Conservation (phyloP, 2,329 filamentous ascomycete species). For the Aureobasidium melanogenum region DNA sequence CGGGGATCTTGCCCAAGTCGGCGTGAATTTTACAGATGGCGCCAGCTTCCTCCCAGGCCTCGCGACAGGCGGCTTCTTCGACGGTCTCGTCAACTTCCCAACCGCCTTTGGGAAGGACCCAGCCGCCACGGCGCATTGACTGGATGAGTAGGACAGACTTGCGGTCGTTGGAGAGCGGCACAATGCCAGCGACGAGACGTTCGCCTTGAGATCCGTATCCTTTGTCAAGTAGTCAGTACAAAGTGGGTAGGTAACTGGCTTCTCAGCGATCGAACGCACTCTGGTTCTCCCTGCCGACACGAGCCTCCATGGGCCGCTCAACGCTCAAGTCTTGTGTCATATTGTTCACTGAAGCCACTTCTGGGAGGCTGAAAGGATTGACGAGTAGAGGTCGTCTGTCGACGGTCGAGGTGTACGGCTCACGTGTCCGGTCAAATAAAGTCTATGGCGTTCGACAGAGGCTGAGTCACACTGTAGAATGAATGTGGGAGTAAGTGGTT, state of each 20-base stretch:
- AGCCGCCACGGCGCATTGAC: conserved; percentile 80
- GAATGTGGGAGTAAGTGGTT: conserved; percentile 3
- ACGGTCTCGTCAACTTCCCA: conserved; percentile 95
- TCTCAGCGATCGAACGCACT: conserved; percentile 48
- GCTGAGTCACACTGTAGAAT: not conserved
- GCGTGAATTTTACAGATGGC: conserved; percentile 77
- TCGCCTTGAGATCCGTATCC: conserved; percentile 90
- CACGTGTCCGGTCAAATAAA: conserved; percentile 14
- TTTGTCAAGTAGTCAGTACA: conserved; percentile 34
- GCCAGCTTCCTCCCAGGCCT: conserved; percentile 97
- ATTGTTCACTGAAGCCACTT: not conserved
- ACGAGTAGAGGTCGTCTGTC: not conserved
- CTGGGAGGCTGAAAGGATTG: not conserved
- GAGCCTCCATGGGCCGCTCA: conserved; percentile 51
- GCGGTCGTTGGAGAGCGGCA: conserved; percentile 79
- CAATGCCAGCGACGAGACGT: conserved; percentile 87
- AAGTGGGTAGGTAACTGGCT: not conserved
- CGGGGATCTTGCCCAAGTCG: conserved; percentile 78
- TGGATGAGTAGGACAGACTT: conserved; percentile 87
- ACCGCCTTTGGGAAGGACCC: conserved; percentile 95
- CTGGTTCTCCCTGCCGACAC: conserved; percentile 70
- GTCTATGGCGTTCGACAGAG: conserved; percentile 15
- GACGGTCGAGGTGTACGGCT: not conserved
- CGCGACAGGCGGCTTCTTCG: conserved; percentile 72
- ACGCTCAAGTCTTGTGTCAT: conserved; percentile 35